Percentiles rank a stretch among this genome's conserved stretches.
Conservation (phyloP, 805 yeast species). For the Tetrapisispora fleetii region DNA sequence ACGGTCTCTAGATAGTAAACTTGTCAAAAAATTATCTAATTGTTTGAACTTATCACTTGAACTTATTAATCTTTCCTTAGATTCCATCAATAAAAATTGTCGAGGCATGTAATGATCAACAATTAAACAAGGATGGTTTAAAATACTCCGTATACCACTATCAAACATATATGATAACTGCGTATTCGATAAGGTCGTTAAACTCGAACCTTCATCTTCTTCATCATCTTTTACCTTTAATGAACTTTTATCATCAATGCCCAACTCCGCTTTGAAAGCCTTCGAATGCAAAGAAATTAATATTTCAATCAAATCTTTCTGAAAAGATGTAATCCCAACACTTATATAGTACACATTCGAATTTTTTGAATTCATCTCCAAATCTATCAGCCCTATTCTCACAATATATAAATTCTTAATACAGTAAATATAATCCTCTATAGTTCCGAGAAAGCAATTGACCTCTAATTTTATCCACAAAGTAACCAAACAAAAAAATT, state of each 20-base stretch:
- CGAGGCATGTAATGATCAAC: slow-evolving; percentile 74
- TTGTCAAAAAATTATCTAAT: slow-evolving; percentile 37
- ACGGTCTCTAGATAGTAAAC: slow-evolving; percentile 12
- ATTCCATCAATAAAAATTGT: slow-evolving; percentile 54
- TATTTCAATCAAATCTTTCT: slow-evolving; percentile 36
- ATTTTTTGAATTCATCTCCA: neutral
- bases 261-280: slow-evolving; percentile 16
- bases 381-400: neutral
- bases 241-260: neutral
- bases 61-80: slow-evolving; percentile 42
- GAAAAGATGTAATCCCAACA: slow-evolving; percentile 35
- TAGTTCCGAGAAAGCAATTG: no score
- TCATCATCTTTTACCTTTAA: neutral
- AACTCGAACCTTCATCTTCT: slow-evolving; percentile 2
- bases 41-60: slow-evolving; percentile 52
- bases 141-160: slow-evolving; percentile 37
- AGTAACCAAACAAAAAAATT: no score
- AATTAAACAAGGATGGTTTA: slow-evolving; percentile 58
- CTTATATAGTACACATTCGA: slow-evolving; percentile 28
- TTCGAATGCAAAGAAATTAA: slow-evolving; percentile 35
- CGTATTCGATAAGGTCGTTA: slow-evolving; percentile 27
- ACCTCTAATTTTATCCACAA: no score
- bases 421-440: no score
- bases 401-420: no score
- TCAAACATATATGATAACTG: slow-evolving; percentile 24